A percentile compares a stretch with the other conserved stretches of the same genome.
phyloP scores from a whole-genome alignment of 2,329 filamentous ascomycete species.

The Aspergillus latus region DNA sequence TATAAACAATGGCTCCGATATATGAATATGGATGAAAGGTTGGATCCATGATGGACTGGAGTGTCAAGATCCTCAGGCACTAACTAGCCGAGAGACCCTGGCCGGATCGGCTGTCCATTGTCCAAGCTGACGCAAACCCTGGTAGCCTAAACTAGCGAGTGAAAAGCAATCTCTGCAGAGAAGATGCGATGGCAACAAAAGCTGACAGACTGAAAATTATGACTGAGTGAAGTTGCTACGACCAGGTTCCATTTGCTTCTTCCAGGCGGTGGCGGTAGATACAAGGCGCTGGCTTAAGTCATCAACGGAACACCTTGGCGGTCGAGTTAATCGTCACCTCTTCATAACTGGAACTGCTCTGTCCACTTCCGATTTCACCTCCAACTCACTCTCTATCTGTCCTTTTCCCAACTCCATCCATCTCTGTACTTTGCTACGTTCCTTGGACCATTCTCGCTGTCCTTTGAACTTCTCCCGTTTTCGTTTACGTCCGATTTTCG shows the following conservation, averaged over 20 bases:
- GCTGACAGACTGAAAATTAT: background rate
- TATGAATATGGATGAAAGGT: constrained; percentile 6
- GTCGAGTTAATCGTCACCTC: constrained; percentile 39
- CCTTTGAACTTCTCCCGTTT: constrained; percentile 15
- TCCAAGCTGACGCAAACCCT: constrained; percentile 7
- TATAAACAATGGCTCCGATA: constrained; percentile 4
- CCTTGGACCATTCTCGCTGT: constrained; percentile 17
- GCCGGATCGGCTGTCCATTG: background rate
- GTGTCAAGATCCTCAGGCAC: constrained; percentile 6
- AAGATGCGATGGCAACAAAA: background rate
- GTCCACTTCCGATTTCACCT: constrained; percentile 31
- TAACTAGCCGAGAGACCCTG: background rate
- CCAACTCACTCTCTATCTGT: constrained; percentile 16
- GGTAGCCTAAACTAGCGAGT: background rate
- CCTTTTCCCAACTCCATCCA: constrained; percentile 13
- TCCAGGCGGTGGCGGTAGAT: constrained; percentile 29
- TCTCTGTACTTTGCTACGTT: constrained; percentile 12
- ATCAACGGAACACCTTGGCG: constrained; percentile 24
- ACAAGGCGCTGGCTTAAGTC: constrained; percentile 30
- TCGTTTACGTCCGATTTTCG: constrained; percentile 14
- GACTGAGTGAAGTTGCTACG: constrained; percentile 20
- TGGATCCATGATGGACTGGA: constrained; percentile 4
- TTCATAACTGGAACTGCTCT: constrained; percentile 34
- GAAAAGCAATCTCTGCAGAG: background rate
- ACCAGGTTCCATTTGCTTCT: constrained; percentile 43